phyloP scores from a whole-genome alignment of 1,139 yeast genomes.

The Geotrichum macrosporum region DNA sequence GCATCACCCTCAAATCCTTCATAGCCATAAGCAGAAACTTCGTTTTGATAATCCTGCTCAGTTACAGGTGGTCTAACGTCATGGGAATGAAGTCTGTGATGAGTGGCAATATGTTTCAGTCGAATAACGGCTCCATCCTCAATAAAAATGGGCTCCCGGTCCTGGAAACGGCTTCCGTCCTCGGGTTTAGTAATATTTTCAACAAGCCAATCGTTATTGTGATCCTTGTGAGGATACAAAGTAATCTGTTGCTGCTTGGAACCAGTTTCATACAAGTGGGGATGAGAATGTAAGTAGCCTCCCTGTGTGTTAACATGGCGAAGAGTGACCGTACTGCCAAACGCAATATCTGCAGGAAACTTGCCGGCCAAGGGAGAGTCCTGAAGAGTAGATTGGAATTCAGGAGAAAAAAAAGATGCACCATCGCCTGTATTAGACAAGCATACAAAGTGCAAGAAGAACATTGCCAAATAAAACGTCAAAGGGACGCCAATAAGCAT shows the following conservation, averaged over 20 bases:
- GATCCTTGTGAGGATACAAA: constrained; percentile 85
- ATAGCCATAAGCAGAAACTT: constrained; percentile 85
- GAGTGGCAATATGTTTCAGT: constrained; percentile 62
- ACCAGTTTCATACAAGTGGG: constrained; percentile 79
- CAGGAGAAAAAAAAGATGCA: constrained; percentile 81
- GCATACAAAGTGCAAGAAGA: constrained; percentile 71
- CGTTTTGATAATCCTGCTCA: constrained; percentile 94
- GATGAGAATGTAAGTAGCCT: constrained; percentile 93
- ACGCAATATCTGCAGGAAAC: constrained; percentile 78
- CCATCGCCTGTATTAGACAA: constrained; percentile 80
- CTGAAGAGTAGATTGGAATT: constrained; percentile 72
- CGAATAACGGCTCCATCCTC: constrained; percentile 77
- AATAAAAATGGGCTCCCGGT: constrained; percentile 49
- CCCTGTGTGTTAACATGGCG: constrained; percentile 86
- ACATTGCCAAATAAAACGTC: constrained; percentile 63
- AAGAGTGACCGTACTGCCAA: constrained; percentile 72
- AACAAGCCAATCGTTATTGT: constrained; percentile 79
- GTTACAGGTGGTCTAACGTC: constrained; percentile 92
- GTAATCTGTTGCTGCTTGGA: constrained; percentile 92
- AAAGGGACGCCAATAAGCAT: constrained; percentile 68
- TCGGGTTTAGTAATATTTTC: constrained; percentile 48
- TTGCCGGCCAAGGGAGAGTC: constrained; percentile 67
- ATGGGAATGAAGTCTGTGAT: constrained; percentile 89
- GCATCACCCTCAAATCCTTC: constrained; percentile 92
- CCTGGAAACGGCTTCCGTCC: constrained; percentile 29